These are phyloP conservation scores for Exophiala spinifera DNA, from an alignment of 2,329 filamentous ascomycete genomes.

Conservation along the genomic window DNA sequence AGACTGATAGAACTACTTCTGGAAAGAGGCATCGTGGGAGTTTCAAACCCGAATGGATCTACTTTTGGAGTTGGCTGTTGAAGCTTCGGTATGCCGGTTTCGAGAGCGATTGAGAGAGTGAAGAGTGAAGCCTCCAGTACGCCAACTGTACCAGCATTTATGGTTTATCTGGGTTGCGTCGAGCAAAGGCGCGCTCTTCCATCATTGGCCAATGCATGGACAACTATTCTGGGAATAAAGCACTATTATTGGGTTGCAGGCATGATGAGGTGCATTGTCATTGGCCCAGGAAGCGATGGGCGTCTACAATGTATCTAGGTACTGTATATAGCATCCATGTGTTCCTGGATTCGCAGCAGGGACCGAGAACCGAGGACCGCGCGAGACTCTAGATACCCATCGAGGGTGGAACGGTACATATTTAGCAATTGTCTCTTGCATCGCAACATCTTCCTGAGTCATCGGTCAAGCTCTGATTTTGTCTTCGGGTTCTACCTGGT, in stretches of 20 bases:
- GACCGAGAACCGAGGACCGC: no score
- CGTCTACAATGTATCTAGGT: not conserved
- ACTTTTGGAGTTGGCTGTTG: no score
- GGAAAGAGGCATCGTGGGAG: not conserved
- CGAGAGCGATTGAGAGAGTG: not conserved
- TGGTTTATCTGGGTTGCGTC: no score
- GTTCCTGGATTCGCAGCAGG: not conserved
- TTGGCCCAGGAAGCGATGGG: not conserved
- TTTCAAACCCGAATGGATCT: no score
- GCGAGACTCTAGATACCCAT: no score
- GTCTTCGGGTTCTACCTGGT: not conserved
- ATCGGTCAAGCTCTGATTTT: no score
- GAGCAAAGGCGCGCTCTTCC: not conserved
- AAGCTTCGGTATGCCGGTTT: no score
- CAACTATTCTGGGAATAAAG: not conserved
- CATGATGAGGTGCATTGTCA: not conserved
- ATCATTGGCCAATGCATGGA: not conserved
- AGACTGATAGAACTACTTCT: not conserved
- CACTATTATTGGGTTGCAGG: not conserved
- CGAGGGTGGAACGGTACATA: no score
- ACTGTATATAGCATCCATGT: not conserved
- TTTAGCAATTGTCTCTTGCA: no score
- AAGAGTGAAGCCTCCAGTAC: not conserved
- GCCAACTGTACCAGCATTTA: not conserved
- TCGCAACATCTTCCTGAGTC: no score